Base-by-base conservation (phyloP, 2,329 filamentous ascomycete species). In the Colletotrichum eleusines region DNA sequence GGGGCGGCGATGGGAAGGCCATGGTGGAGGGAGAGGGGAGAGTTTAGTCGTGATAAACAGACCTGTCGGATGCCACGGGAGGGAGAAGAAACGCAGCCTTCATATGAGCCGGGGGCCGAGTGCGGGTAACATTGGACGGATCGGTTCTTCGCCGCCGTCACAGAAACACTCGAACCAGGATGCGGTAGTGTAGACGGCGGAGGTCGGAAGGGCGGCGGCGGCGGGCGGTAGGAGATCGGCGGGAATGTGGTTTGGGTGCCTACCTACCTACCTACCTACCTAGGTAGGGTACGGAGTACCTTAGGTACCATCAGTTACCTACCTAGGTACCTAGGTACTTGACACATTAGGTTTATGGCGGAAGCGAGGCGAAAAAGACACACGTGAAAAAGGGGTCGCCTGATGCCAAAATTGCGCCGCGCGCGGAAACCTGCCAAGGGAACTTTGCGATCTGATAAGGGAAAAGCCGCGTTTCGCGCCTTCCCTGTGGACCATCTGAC, bases 361-460 rank as follows among this genome's bases (percentile, higher is more conserved):
- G 4, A 31, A 31, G 46, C 6, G 35, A 38, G n/a, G 42, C 48
- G 40, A 54, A 3, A 48, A 31, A 65, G 33, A 63, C 63, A 67
- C 63, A 67, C 50, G 63, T 68, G 63, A 67, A 40, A 70, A 62
- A 58, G 42, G 42, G 63, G n/a, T 67, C 67, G 57, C 57, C 57
- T 67, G 68, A 62, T 71, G 50, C 12, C 42, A 44, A 71, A 71
- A 71, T 38, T 61, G 42, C 42, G 40, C 28, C 46, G 28, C 42
- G 28, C 42, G 28, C 14, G 26, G 28, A 35, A n/a, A 20, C 28
- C n/a, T n/a, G 31, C 35, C 28, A 33, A 51, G 63, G 67, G 63
- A 63, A 63, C 58, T 33, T 33, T 3, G 31, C 31, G 31, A 68
- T 71, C 68, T 71, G 68, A 71, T 71, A 71, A 71, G 68, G 68